phyloP scores from a whole-genome alignment of 2,329 filamentous ascomycete genomes.

The Plectosphaerella plurivora region DNA sequence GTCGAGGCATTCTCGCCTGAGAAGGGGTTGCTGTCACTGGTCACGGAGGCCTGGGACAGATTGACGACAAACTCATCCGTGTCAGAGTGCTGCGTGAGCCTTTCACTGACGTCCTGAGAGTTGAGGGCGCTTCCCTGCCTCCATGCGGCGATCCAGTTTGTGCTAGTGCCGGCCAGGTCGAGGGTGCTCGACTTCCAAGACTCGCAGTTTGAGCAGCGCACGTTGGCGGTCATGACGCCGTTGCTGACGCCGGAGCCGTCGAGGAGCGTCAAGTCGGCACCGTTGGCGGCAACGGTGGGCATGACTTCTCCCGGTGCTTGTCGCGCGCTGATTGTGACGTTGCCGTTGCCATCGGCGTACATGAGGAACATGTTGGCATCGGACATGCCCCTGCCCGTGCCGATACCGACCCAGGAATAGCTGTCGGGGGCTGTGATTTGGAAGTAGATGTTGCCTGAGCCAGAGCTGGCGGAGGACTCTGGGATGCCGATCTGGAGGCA shows the following conservation, averaged over 20 bases:
- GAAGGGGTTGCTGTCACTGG: slow-evolving; percentile 50
- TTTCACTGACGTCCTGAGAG: slow-evolving; percentile 31
- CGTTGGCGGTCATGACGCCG: slow-evolving; percentile 55
- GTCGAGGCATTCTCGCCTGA: slow-evolving; percentile 13
- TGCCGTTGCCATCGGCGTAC: slow-evolving; percentile 53
- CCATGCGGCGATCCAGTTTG: slow-evolving; percentile 53
- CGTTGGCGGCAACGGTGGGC: slow-evolving; percentile 39
- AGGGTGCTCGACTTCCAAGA: slow-evolving; percentile 39
- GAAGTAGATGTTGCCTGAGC: slow-evolving; percentile 54
- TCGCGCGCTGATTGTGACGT: slow-evolving; percentile 59
- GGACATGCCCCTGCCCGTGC: slow-evolving; percentile 50
- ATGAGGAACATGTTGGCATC: slow-evolving; percentile 59
- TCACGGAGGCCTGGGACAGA: slow-evolving; percentile 40
- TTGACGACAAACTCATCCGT: slow-evolving; percentile 41
- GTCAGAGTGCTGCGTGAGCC: slow-evolving; percentile 42
- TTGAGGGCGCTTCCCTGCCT: slow-evolving; percentile 39
- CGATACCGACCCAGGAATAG: slow-evolving; percentile 55
- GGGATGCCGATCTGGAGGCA: slow-evolving; percentile 57
- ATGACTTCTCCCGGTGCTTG: slow-evolving; percentile 38
- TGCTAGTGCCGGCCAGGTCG: slow-evolving; percentile 30
- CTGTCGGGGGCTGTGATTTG: slow-evolving; percentile 49
- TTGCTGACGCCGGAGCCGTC: slow-evolving; percentile 51
- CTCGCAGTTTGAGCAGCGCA: slow-evolving; percentile 50
- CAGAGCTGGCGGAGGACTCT: slow-evolving; percentile 37
- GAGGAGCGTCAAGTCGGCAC: slow-evolving; percentile 46